Conservation (phyloP, 352 stramenopile genomes). For the Phytophthora megakarya region DNA sequence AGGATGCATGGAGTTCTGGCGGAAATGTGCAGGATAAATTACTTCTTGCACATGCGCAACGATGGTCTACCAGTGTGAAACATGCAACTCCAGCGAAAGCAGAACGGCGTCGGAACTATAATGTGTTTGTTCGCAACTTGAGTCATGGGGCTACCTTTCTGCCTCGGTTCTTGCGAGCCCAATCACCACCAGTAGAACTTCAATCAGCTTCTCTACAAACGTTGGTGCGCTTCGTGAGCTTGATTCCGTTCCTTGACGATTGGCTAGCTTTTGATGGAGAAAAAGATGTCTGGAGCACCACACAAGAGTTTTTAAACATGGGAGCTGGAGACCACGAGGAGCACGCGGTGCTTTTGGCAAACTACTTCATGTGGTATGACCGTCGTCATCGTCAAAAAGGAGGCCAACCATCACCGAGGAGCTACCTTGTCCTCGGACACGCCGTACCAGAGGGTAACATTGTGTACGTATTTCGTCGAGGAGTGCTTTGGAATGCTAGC, state of each 20-base stretch:
- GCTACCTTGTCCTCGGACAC: constrained; percentile 89
- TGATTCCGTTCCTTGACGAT: constrained; percentile 92
- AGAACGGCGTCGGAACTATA: constrained; percentile 46
- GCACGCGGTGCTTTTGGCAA: constrained; percentile 92
- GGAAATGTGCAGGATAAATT: constrained; percentile 32
- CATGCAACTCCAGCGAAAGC: constrained; percentile 21
- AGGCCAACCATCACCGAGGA: constrained; percentile 18
- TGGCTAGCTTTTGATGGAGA: constrained; percentile 84
- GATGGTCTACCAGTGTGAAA: constrained; percentile 25
- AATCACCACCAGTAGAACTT: constrained; percentile 64
- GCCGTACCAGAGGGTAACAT: constrained; percentile 87
- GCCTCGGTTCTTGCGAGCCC: constrained; percentile 71
- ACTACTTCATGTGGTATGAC: constrained; percentile 91
- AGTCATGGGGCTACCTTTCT: constrained; percentile 69
- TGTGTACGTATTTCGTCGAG: constrained; percentile 79
- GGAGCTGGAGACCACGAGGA: constrained; percentile 90
- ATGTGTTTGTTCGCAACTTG: constrained; percentile 82
- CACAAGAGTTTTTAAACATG: constrained; percentile 91
- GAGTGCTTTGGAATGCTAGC: constrained; percentile 91
- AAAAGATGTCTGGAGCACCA: constrained; percentile 89
- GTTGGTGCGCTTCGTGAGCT: constrained; percentile 88
- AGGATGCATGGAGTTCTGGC: constrained; percentile 18
- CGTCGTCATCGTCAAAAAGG: constrained; percentile 33
- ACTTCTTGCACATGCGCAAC: constrained; percentile 30
- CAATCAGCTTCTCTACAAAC: constrained; percentile 31